phyloP scores from a whole-genome alignment of 2,329 filamentous ascomycete genomes.

The Byssothecium circinans region DNA sequence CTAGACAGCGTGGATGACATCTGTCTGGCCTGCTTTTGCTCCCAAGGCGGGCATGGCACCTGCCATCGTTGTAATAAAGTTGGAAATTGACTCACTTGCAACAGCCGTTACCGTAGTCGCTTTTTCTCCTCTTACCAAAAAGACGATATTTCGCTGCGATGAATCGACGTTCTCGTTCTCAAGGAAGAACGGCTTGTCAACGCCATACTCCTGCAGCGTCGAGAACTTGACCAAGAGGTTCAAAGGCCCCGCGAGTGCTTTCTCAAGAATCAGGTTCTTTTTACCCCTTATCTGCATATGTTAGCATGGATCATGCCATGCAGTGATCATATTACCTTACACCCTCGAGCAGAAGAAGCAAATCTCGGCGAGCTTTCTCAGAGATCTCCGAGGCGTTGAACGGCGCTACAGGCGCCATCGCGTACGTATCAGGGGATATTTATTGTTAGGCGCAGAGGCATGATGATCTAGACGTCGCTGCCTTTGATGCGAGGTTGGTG shows the following conservation, averaged over 20 bases:
- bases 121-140: conserved; percentile 88
- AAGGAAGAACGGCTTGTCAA: conserved; percentile 95
- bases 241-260: conserved; percentile 83
- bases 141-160: conserved; percentile 92
- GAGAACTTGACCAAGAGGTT: conserved; percentile 94
- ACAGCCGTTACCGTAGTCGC: conserved; percentile 80
- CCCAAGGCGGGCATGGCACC: conserved; percentile 42
- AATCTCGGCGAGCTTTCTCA: conserved; percentile 81
- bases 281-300: conserved; percentile 83
- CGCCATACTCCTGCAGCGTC: conserved; percentile 92
- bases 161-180: conserved; percentile 95
- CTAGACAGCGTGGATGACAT: conserved; percentile 56
- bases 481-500: conserved; percentile 3
- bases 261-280: conserved; percentile 96
- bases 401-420: conserved; percentile 68
- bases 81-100: conserved; percentile 66
- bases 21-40: conserved; percentile 64
- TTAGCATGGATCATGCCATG: conserved; percentile 37
- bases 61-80: conserved; percentile 2
- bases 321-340: conserved; percentile 65
- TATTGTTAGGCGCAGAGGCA: conserved; percentile 2
- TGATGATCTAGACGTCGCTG: conserved; percentile 11
- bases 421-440: conserved; percentile 3
- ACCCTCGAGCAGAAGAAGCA: conserved; percentile 88
- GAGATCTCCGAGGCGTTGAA: conserved; percentile 77